Evolutionary conservation across 495 filamentous ascomycete species (phyloP).

Genomic region (Penicillium roqueforti): DNA sequence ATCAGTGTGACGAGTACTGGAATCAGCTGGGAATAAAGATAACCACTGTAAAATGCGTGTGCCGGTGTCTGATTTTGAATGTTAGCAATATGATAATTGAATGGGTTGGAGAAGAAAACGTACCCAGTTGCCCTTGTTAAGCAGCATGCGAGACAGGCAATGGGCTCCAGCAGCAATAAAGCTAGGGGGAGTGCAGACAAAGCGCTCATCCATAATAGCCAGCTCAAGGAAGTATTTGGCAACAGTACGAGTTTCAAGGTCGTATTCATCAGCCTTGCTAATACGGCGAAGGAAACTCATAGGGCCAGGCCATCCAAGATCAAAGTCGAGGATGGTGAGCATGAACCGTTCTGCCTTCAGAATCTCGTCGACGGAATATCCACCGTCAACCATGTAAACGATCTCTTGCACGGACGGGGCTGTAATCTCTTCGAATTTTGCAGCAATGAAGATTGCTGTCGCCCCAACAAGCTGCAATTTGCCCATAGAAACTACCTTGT

Average conservation of each 20-base stretch:
- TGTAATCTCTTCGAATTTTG: slow-evolving; percentile 98
- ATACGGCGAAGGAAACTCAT: slow-evolving; percentile 97
- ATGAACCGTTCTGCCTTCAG: slow-evolving; percentile 98
- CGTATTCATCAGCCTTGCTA: slow-evolving; percentile 98
- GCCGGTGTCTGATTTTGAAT: slow-evolving; percentile 55
- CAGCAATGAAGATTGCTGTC: slow-evolving; percentile 91
- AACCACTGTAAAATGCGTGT: slow-evolving; percentile 88
- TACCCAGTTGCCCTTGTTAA: slow-evolving; percentile 91
- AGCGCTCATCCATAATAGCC: slow-evolving; percentile 96
- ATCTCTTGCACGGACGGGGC: slow-evolving; percentile 92
- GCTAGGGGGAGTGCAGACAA: slow-evolving; percentile 85
- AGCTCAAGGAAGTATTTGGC: slow-evolving; percentile 98
- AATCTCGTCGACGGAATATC: slow-evolving; percentile 85
- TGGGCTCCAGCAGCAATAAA: slow-evolving; percentile 89
- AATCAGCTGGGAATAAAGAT: slow-evolving; percentile 79
- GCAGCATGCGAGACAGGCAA: slow-evolving; percentile 83
- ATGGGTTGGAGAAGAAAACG: slow-evolving; percentile 29
- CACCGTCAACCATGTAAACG: slow-evolving; percentile 95
- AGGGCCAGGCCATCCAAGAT: slow-evolving; percentile 93
- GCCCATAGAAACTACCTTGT: slow-evolving; percentile 87
- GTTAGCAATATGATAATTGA: slow-evolving; percentile 28
- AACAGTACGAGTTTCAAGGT: slow-evolving; percentile 88
- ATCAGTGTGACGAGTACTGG: slow-evolving; percentile 70
- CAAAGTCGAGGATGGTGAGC: slow-evolving; percentile 90
- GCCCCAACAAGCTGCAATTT: slow-evolving; percentile 96